phyloP scores from a whole-genome alignment of 192 early-diverging fungal genomes.

The Umbelopsis sp. region DNA sequence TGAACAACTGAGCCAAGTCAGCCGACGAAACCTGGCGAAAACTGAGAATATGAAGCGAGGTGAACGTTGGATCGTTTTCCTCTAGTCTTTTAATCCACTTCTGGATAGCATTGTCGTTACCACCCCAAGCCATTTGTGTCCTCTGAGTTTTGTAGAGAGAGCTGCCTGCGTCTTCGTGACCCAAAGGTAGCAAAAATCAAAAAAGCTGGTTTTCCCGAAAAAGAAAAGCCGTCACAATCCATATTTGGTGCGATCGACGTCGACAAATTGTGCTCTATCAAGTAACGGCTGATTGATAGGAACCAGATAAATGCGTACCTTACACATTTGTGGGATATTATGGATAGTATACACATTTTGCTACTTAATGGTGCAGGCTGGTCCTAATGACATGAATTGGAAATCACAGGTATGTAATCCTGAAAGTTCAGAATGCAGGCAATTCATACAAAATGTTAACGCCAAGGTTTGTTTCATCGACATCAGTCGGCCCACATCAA shows the following conservation, averaged over 20 bases:
- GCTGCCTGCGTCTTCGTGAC: too few relatives aligned
- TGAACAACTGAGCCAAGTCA: conserved; percentile 48
- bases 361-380: not conserved
- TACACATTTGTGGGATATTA: not conserved
- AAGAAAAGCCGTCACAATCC: conserved; percentile 5
- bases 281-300: not conserved
- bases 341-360: not conserved
- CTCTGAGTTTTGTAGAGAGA: not conserved
- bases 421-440: too few relatives aligned
- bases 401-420: not conserved
- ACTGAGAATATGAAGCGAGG: conserved; percentile 55
- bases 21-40: conserved; percentile 45
- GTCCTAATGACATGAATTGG: not conserved
- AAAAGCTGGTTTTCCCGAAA: not conserved
- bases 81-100: conserved; percentile 51
- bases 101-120: conserved; percentile 47
- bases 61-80: conserved; percentile 47
- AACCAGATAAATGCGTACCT: not conserved
- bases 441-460: too few relatives aligned
- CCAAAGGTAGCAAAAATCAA: too few relatives aligned
- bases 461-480: not conserved
- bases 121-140: conserved; percentile 52
- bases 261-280: too few relatives aligned
- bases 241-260: not conserved
- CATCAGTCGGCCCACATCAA: not conserved